Base-by-base conservation (phyloP, 2,329 filamentous ascomycete genomes). In the Diaporthe sp. region DNA sequence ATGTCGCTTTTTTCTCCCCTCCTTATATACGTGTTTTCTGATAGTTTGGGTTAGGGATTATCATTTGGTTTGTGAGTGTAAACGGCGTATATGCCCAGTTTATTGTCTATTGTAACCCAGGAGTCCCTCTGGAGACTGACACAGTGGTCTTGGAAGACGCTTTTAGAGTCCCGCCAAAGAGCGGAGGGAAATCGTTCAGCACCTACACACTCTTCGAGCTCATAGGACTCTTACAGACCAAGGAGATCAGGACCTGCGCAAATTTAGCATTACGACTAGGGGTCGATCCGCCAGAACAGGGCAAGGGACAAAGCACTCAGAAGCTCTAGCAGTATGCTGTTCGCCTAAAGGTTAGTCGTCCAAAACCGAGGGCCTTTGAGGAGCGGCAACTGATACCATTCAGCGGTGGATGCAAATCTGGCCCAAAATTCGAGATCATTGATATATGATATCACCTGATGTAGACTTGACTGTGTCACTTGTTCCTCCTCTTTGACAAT, bases 391-490 rank as follows among this genome's bases (percentile, higher is more conserved):
- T 72, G 50, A 75, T 65, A 51, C 5, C 4, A 27, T 12, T 2
- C 79, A 94, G 94, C 92, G 96, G 80, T 98, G 96, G 96, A 96
- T 98, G 94, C 94, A 95, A n/a, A n/a, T n/a, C n/a, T n/a, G n/a
- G n/a, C n/a, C n/a, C n/a, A n/a, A n/a, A n/a, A n/a, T n/a, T n/a
- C n/a, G n/a, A n/a, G n/a, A n/a, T n/a, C n/a, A n/a, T n/a, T n/a
- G n/a, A n/a, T n/a, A n/a, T n/a, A n/a, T n/a, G n/a, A n/a, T n/a
- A n/a, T n/a, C n/a, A n/a, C n/a, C n/a, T n/a, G n/a, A n/a, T n/a
- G n/a, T n/a, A n/a, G n/a, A n/a, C n/a, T n/a, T n/a, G n/a, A n/a
- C n/a, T n/a, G n/a, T n/a, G n/a, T n/a, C n/a, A n/a, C n/a, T n/a
- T n/a, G n/a, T n/a, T n/a, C n/a, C n/a, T n/a, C n/a, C n/a, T n/a